Evolutionary conservation across 2,329 filamentous ascomycete species (phyloP).

Genomic region (Alternaria postmessia): DNA sequence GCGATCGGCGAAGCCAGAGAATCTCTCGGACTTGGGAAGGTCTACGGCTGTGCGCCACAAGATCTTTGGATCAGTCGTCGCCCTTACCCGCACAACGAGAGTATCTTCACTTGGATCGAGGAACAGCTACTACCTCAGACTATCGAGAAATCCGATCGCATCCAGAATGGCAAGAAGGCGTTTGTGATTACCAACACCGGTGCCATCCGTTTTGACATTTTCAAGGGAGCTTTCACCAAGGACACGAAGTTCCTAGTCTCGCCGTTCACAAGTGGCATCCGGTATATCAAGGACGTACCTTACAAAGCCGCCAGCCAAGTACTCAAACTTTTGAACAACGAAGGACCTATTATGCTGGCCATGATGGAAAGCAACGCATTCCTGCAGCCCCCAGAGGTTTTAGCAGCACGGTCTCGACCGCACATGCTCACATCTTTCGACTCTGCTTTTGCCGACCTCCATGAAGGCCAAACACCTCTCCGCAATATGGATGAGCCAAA

Average conservation of each 20-base stretch:
- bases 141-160: constrained; percentile 57
- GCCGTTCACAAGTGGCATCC: constrained; percentile 83
- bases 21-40: constrained; percentile 73
- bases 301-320: constrained; percentile 77
- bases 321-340: constrained; percentile 65
- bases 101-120: constrained; percentile 83
- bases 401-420: constrained; percentile 37
- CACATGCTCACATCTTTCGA: constrained; percentile 21
- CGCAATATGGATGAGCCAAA: constrained; percentile 9
- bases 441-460: constrained; percentile 5
- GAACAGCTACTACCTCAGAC: constrained; percentile 75
- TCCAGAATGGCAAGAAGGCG: constrained; percentile 64
- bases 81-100: constrained; percentile 75
- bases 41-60: constrained; percentile 83
- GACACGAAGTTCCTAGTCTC: constrained; percentile 88
- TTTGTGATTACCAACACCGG: constrained; percentile 88
- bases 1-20: constrained; percentile 75
- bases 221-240: constrained; percentile 87
- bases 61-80: constrained; percentile 83
- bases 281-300: constrained; percentile 80
- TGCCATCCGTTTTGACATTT: constrained; percentile 92
- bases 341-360: constrained; percentile 59
- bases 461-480: constrained; percentile 21
- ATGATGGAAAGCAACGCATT: constrained; percentile 42
- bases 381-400: constrained; percentile 58